Percentiles rank a stretch among this genome's conserved stretches.
Conservation (phyloP, 2,329 filamentous ascomycete species). For the Aspergillus novoparasiticus region DNA sequence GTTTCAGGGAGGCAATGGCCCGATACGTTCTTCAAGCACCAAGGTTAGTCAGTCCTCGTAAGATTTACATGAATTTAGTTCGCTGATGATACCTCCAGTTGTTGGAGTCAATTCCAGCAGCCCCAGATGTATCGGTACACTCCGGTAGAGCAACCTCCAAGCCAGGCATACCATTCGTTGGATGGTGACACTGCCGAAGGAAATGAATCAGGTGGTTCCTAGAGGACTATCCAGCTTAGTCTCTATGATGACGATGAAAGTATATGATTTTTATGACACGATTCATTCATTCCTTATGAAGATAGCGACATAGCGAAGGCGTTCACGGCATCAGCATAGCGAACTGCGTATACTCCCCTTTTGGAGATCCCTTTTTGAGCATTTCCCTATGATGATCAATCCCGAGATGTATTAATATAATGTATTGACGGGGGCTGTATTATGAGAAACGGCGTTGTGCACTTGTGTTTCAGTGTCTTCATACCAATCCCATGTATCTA, state of each 20-base stretch:
- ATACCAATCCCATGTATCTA: not conserved
- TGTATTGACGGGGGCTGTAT: not conserved
- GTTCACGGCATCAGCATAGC: conserved; percentile 1
- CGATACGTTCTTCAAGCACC: conserved; percentile 66
- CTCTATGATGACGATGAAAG: not conserved
- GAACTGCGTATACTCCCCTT: not conserved
- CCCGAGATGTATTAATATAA: not conserved
- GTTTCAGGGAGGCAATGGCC: conserved; percentile 96
- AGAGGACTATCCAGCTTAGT: not conserved
- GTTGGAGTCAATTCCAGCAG: conserved; percentile 50
- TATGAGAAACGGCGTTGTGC: not conserved
- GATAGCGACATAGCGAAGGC: not conserved
- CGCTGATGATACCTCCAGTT: conserved; percentile 28
- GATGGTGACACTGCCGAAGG: conserved; percentile 28
- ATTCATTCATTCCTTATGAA: conserved; percentile 4
- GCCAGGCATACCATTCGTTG: conserved; percentile 11
- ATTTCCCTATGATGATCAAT: not conserved
- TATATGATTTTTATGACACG: conserved; percentile 16
- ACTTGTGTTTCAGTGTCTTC: not conserved
- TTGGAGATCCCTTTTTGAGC: not conserved
- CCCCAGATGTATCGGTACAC: conserved; percentile 32
- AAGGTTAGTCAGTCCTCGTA: conserved; percentile 33
- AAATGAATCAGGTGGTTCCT: conserved; percentile 11
- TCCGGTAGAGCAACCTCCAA: conserved; percentile 30
- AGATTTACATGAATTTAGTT: conserved; percentile 6